Base-by-base conservation (phyloP, 2,329 filamentous ascomycete genomes). In the Penicillium sp. region DNA sequence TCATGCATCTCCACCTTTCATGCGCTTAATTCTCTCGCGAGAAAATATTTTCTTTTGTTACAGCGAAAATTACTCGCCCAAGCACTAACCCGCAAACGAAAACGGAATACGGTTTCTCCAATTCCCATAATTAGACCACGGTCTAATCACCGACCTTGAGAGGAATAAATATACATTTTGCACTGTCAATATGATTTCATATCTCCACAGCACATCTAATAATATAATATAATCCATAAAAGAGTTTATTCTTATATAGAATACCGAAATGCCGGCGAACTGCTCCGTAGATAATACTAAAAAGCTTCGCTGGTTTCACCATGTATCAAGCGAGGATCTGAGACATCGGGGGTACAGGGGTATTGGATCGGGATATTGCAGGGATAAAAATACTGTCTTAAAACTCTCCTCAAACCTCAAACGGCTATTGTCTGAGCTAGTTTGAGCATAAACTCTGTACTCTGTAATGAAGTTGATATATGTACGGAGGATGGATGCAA, bases 201-300 rank as follows among this genome's bases (percentile, higher is more conserved):
- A 37, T 40, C 47, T 42, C 54, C 49, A 53, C 42, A 13, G 33
- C 31, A 50, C 25, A 52, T 56, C 42, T 52, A 25, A 43, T 45
- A 40, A 45, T 45, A 17, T n/a, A 38, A 35, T 19, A 40, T 49
- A 41, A 8, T 13, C 31, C 12, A 33, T 42, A 40, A 2, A 21
- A 6, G 19, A 13, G 10, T 41, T 41, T 13, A 41, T 40, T 40
- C 9, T 21, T 41, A 21, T 8, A 35, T 9, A 19, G 8, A 21
- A 50, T 31, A 29, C 21, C 3, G 4, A 31, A 45, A 10, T 51
- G 38, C 47, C 31, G 53, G 23, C 37, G 40, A 40, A 31, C 38
- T 43, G 37, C 3, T 31, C 29, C 23, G 13, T n/a, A 15, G 8
- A 25, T 12, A n/a, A 19, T 13, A 21, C 15, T 45, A 33, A 35